phyloP scores from a whole-genome alignment of 805 yeast species.

The Saccharomycopsis fermentans region DNA sequence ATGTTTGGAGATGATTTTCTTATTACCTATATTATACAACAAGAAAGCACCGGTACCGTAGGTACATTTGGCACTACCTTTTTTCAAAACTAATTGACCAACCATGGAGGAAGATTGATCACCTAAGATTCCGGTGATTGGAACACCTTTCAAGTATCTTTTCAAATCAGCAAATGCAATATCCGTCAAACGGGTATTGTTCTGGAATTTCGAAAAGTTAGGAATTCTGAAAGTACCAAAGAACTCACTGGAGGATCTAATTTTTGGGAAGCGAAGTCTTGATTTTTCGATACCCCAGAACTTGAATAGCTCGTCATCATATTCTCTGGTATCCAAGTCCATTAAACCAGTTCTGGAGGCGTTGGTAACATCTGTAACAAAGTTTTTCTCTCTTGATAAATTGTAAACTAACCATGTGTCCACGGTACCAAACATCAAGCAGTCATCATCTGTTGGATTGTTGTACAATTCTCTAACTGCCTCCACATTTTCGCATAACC shows the following conservation, averaged over 20 bases:
- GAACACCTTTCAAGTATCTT: constrained; percentile 45
- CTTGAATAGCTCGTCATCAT: constrained; percentile 63
- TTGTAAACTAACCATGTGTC: constrained; percentile 91
- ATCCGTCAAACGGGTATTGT: constrained; percentile 39
- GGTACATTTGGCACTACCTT: constrained; percentile 88
- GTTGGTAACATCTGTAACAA: constrained; percentile 80
- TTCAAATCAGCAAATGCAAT: constrained; percentile 41
- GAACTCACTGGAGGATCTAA: constrained; percentile 66
- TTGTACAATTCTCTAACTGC: constrained; percentile 61
- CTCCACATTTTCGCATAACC: constrained; percentile 78
- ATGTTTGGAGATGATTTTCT: constrained; percentile 58
- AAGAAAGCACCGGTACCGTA: constrained; percentile 95
- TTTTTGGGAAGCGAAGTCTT: constrained; percentile 60
- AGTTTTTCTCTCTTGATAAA: constrained; percentile 58
- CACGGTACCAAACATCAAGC: constrained; percentile 84
- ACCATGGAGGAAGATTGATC: constrained; percentile 92
- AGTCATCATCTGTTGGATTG: constrained; percentile 31
- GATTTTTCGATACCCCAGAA: constrained; percentile 73
- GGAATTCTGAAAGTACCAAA: constrained; percentile 68
- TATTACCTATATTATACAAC: constrained; percentile 74
- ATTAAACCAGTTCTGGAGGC: constrained; percentile 87
- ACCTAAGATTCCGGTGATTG: constrained; percentile 84
- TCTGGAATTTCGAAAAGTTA: constrained; percentile 40
- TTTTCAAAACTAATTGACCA: constrained; percentile 78
- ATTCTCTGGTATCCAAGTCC: constrained; percentile 66